A percentile compares a stretch with the other conserved stretches of the same genome.
These are phyloP conservation scores for Fistulinella cinereoalba DNA, from an alignment of 1,284 basidiomycete genomes.

Conservation along the genomic window DNA sequence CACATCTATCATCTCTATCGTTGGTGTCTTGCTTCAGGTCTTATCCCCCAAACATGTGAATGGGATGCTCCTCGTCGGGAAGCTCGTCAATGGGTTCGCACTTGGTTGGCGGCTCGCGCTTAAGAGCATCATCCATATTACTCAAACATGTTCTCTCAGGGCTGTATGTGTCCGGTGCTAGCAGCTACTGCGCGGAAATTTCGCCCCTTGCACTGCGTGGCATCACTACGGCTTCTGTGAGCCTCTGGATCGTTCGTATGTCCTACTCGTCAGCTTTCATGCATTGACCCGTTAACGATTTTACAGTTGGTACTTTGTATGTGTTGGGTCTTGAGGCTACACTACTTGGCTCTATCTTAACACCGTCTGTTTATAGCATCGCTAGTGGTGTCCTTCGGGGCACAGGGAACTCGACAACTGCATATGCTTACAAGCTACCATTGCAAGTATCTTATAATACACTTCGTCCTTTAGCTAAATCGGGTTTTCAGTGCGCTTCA, in stretches of 20 bases:
- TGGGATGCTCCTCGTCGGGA: slow-evolving; percentile 24
- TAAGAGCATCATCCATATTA: background rate
- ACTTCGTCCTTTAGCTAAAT: too few species aligned
- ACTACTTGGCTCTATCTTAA: background rate
- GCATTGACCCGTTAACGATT: background rate
- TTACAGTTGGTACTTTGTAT: slow-evolving; percentile 26
- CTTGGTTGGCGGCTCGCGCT: slow-evolving; percentile 17
- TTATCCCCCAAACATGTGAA: slow-evolving; percentile 24
- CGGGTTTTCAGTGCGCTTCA: slow-evolving; percentile 22
- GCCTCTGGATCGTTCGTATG: slow-evolving; percentile 29
- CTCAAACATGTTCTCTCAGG: slow-evolving; percentile 8
- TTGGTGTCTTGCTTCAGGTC: slow-evolving; percentile 28
- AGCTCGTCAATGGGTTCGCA: slow-evolving; percentile 28
- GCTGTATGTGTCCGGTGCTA: slow-evolving; percentile 27
- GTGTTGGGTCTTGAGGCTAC: background rate
- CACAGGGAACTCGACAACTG: slow-evolving; percentile 17
- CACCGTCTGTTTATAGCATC: slow-evolving; percentile 12
- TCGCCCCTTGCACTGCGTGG: slow-evolving; percentile 31
- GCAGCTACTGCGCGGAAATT: slow-evolving; percentile 29
- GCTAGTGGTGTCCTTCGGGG: slow-evolving; percentile 28
- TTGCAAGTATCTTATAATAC: slow-evolving; percentile 19
- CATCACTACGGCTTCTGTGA: slow-evolving; percentile 28
- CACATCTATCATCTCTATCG: slow-evolving; percentile 23
- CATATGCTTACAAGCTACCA: slow-evolving; percentile 28
- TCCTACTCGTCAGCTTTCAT: background rate